Conservation (phyloP, 345 rosid species). For the Streptanthus diversifolius region DNA sequence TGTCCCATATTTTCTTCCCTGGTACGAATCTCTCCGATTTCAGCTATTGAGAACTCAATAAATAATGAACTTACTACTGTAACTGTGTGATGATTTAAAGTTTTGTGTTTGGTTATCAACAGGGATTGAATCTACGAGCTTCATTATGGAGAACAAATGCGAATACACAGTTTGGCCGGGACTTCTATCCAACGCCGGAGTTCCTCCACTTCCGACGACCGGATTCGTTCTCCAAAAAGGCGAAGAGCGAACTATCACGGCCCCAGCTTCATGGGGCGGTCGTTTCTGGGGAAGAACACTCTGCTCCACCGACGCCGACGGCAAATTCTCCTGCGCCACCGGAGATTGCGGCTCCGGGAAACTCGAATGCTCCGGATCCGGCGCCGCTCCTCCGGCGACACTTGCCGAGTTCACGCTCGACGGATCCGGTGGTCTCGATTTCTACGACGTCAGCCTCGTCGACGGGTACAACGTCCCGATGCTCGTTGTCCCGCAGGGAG, state of each 20-base stretch:
- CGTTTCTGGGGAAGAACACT: slow-evolving; percentile 87
- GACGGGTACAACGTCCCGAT: slow-evolving; percentile 95
- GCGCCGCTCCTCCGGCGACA: slow-evolving; percentile 81
- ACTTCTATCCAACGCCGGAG: slow-evolving; percentile 68
- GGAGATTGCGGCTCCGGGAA: slow-evolving; percentile 84
- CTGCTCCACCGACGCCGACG: slow-evolving; percentile 58
- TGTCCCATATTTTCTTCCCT: slow-evolving; percentile 29
- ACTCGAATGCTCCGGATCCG: slow-evolving; percentile 69
- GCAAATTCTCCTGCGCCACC: slow-evolving; percentile 65
- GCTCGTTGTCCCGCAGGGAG: slow-evolving; percentile 78
- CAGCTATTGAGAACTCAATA: not conserved
- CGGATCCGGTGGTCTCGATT: slow-evolving; percentile 71
- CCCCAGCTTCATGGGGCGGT: slow-evolving; percentile 91
- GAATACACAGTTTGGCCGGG: slow-evolving; percentile 89
- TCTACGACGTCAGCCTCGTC: slow-evolving; percentile 81
- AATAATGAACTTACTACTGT: not conserved
- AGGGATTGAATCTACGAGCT: slow-evolving; percentile 56
- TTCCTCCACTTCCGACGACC: slow-evolving; percentile 61
- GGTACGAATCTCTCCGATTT: slow-evolving; percentile 28
- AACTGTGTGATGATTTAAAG: not conserved
- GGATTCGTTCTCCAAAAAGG: slow-evolving; percentile 76
- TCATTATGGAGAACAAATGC: slow-evolving; percentile 64
- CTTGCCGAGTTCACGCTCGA: slow-evolving; percentile 80
- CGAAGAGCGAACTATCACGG: slow-evolving; percentile 47
- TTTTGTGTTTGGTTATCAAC: not conserved